Evolutionary conservation across 257 asterid species (phyloP).

Genomic region (Penstemon barbatus): DNA sequence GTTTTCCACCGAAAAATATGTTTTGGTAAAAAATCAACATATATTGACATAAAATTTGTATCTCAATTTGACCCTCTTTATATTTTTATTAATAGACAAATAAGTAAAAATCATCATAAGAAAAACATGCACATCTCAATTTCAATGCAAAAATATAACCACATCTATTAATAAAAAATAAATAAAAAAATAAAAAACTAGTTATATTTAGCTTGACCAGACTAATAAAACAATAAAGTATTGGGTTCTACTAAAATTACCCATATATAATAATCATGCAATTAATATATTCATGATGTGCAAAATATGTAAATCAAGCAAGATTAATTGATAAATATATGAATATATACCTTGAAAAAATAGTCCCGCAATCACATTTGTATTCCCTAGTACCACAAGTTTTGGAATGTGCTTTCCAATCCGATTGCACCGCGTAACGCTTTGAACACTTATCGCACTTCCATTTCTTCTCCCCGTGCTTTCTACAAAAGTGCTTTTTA

Average conservation of each 20-base stretch:
- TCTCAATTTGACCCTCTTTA: neutral
- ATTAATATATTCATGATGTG: too few relatives aligned
- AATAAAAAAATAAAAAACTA: too few relatives aligned
- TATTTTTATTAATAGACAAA: too few relatives aligned
- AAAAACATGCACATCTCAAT: too few relatives aligned
- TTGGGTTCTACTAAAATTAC: too few relatives aligned
- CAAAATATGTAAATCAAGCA: too few relatives aligned
- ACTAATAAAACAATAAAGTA: too few relatives aligned
- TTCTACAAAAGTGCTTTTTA: slow-evolving; percentile 84
- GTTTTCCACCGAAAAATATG: too few relatives aligned
- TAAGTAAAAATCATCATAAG: too few relatives aligned
- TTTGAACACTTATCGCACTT: slow-evolving; percentile 88
- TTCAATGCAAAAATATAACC: too few relatives aligned
- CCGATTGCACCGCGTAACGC: slow-evolving; percentile 86
- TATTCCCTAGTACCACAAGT: slow-evolving; percentile 93
- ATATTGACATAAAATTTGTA: slow-evolving; percentile 5
- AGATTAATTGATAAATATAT: neutral
- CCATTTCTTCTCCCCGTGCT: slow-evolving; percentile 98
- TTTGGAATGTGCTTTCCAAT: slow-evolving; percentile 93
- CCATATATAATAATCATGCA: slow-evolving; percentile 11
- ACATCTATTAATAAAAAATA: too few relatives aligned
- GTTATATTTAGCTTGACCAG: too few relatives aligned
- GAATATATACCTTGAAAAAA: slow-evolving; percentile 65
- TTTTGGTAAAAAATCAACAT: neutral
- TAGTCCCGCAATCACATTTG: slow-evolving; percentile 87